A percentile compares a stretch with the other conserved stretches of the same genome.
Evolutionary conservation across 1,284 basidiomycete genomes (phyloP).

Genomic region (Mixia osmundae): DNA sequence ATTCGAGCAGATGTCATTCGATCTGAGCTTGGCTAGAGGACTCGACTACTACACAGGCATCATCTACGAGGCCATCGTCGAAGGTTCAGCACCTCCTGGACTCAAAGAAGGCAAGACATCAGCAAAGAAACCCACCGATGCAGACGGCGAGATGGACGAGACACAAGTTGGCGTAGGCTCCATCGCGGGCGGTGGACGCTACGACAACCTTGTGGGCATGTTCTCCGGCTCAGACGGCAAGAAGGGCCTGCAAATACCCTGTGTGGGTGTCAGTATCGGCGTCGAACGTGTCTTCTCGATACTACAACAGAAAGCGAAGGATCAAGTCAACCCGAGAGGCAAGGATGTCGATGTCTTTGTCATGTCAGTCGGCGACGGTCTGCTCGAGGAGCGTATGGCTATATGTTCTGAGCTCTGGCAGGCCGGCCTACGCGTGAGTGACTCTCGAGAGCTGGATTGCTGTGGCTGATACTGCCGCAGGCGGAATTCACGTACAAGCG

Average conservation of each 20-base stretch:
- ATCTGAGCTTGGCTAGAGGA: conserved; percentile 83
- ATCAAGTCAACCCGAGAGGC: conserved; percentile 35
- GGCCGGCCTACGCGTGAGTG: conserved; percentile 59
- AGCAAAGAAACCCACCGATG: conserved; percentile 33
- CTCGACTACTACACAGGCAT: conserved; percentile 98
- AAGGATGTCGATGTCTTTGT: conserved; percentile 92
- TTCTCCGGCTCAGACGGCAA: conserved; percentile 53
- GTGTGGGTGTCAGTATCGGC: conserved; percentile 81
- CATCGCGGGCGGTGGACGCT: conserved; percentile 88
- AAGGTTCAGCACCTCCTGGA: conserved; percentile 72
- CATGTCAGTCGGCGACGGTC: conserved; percentile 72
- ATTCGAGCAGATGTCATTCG: conserved; percentile 55
- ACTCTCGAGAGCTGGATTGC: background rate
- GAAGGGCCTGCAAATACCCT: conserved; percentile 38
- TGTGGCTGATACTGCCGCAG: conserved; percentile 24
- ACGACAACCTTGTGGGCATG: conserved; percentile 90
- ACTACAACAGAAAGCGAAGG: conserved; percentile 44
- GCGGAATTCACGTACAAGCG: conserved; percentile 82
- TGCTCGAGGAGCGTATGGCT: conserved; percentile 62
- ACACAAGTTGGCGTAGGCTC: conserved; percentile 84
- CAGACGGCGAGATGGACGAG: conserved; percentile 79
- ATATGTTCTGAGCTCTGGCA: conserved; percentile 63
- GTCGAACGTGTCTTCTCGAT: conserved; percentile 90
- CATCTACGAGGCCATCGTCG: conserved; percentile 90
- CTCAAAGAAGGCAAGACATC: conserved; percentile 26